These are phyloP conservation scores for Ilyonectria mors-panacis DNA, from an alignment of 2,329 filamentous ascomycete genomes.

Conservation along the genomic window DNA sequence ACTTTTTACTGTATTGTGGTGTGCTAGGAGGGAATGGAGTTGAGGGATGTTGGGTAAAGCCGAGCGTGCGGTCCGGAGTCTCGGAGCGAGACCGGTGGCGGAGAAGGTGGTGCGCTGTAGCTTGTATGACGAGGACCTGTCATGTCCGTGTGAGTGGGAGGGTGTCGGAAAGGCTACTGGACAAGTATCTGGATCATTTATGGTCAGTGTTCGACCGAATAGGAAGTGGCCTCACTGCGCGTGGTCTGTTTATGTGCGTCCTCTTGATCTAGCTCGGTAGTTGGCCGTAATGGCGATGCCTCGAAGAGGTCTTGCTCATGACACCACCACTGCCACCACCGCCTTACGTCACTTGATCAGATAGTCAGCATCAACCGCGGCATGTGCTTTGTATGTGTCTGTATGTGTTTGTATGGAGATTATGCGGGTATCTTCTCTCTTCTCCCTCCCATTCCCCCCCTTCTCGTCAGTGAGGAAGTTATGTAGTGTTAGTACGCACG, in stretches of 20 bases:
- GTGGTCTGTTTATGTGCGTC: constrained; percentile 9
- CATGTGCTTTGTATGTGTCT: not conserved
- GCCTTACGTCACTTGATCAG: constrained; percentile 9
- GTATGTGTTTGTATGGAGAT: not conserved
- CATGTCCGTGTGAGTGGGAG: not conserved
- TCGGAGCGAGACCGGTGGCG: constrained; percentile 31
- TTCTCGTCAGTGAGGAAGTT: not conserved
- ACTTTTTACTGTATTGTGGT: constrained; percentile 15
- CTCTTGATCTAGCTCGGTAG: constrained; percentile 2
- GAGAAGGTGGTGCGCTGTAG: constrained; percentile 22
- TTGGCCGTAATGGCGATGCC: constrained; percentile 5
- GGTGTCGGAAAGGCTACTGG: not conserved
- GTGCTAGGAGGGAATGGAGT: constrained; percentile 18
- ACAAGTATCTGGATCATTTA: not conserved
- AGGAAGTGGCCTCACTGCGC: constrained; percentile 16
- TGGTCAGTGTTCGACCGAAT: not conserved
- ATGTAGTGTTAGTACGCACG: too few relatives aligned
- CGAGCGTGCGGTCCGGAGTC: constrained; percentile 17
- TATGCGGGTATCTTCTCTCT: too few relatives aligned
- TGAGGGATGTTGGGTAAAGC: constrained; percentile 20
- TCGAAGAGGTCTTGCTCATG: constrained; percentile 6
- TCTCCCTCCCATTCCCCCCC: too few relatives aligned
- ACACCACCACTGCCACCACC: constrained; percentile 14
- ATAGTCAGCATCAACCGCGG: not conserved
- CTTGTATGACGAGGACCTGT: constrained; percentile 27